Evolutionary conservation across 108 stramenopile genomes (phyloP).

Genomic region (Cyclotella choctawhatcheeana): DNA sequence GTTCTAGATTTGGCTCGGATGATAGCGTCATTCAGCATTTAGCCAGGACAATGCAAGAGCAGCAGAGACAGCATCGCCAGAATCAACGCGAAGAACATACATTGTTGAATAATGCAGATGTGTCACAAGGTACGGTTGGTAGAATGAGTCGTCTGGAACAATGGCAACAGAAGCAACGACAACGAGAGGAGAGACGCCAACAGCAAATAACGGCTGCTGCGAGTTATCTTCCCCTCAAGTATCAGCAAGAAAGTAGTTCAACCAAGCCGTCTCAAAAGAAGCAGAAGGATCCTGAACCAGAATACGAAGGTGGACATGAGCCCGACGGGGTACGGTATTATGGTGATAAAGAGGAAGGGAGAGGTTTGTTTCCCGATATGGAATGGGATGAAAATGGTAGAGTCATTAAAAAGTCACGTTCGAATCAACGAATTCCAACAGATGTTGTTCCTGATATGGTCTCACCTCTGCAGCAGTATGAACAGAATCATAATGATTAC

Average conservation of each 20-base stretch:
- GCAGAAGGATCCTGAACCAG: slow-evolving; percentile 7
- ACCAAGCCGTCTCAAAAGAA: neutral
- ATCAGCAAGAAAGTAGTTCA: neutral
- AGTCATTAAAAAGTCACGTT: neutral
- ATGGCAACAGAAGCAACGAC: slow-evolving; percentile 8
- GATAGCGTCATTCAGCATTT: slow-evolving; percentile 18
- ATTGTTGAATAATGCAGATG: neutral
- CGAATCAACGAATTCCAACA: no score
- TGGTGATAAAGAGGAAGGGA: neutral
- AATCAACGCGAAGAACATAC: neutral
- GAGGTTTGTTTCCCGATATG: slow-evolving; percentile 2
- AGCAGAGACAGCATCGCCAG: slow-evolving; percentile 7
- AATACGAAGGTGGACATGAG: neutral
- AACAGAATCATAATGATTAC: no score
- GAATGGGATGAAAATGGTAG: slow-evolving; percentile 18
- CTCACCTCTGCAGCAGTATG: no score
- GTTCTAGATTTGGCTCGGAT: neutral
- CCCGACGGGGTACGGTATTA: slow-evolving; percentile 20
- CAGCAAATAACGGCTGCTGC: neutral
- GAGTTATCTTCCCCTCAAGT: neutral
- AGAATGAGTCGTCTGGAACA: slow-evolving; percentile 6
- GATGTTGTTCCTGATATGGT: no score
- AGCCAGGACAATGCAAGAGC: slow-evolving; percentile 15
- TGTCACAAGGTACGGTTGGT: neutral
- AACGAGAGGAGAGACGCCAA: neutral